These are phyloP conservation scores for Tetracentron sinense DNA, from an alignment of 164 flowering plant genomes.

Conservation along the genomic window DNA sequence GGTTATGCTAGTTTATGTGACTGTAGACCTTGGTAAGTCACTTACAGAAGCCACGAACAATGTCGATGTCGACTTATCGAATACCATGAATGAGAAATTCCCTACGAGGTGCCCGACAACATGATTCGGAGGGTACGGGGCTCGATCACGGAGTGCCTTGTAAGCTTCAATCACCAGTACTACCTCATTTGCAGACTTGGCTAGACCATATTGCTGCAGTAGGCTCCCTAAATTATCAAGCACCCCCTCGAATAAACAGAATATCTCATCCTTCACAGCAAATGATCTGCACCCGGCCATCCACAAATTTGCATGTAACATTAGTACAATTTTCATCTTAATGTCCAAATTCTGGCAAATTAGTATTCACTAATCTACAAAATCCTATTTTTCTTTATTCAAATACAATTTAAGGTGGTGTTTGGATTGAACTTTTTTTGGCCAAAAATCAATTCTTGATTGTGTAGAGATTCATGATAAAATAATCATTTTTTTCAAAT, in stretches of 20 bases:
- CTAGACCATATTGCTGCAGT: slow-evolving; percentile 79
- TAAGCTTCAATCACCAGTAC: slow-evolving; percentile 84
- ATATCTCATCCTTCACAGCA: too few relatives aligned
- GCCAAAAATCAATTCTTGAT: too few relatives aligned
- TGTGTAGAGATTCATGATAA: too few relatives aligned
- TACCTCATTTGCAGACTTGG: slow-evolving; percentile 77
- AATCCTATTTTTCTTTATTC: too few relatives aligned
- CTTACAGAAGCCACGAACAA: slow-evolving; percentile 87
- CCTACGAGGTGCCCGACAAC: slow-evolving; percentile 86
- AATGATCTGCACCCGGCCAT: slow-evolving; percentile 58
- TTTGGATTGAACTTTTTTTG: too few relatives aligned
- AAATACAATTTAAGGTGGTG: too few relatives aligned
- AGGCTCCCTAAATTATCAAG: slow-evolving; percentile 81
- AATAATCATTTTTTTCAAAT: too few relatives aligned
- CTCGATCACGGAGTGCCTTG: slow-evolving; percentile 90
- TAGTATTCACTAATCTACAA: too few relatives aligned
- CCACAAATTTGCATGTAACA: too few relatives aligned
- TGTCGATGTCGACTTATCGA: slow-evolving; percentile 76
- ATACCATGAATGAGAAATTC: slow-evolving; percentile 69
- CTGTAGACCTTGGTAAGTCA: too few relatives aligned
- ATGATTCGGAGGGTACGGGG: slow-evolving; percentile 87
- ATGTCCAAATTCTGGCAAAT: too few relatives aligned
- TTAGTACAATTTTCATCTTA: too few relatives aligned
- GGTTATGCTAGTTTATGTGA: neutral
- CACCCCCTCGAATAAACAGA: slow-evolving; percentile 69